Conservation (phyloP, 2,329 filamentous ascomycete genomes). For the Fusarium brachygibbosum region DNA sequence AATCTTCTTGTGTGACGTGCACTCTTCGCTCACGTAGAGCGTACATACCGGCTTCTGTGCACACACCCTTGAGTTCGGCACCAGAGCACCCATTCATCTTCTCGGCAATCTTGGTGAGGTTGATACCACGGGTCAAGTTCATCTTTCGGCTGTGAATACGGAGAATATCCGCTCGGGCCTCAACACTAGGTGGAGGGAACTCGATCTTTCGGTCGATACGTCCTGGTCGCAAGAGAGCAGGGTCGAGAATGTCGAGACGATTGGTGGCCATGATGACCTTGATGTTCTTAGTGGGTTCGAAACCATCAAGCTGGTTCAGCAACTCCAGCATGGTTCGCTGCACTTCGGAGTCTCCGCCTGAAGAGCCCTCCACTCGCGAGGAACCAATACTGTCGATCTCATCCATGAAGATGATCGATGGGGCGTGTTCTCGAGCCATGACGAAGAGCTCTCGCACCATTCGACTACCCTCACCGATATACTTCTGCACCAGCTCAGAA, state of each 20-base stretch:
- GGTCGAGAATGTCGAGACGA: constrained; percentile 95
- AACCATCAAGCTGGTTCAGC: constrained; percentile 97
- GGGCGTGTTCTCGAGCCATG: constrained; percentile 98
- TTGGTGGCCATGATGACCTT: constrained; percentile 99
- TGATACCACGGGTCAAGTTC: constrained; percentile 98
- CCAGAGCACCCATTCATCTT: constrained; percentile 99
- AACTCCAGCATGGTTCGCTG: constrained; percentile 99
- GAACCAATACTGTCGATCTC: constrained; percentile 99
- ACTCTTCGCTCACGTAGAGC: constrained; percentile 94
- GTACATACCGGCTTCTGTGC: constrained; percentile 98
- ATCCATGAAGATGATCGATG: constrained; percentile 99
- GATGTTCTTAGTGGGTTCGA: constrained; percentile 99
- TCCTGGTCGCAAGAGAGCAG: constrained; percentile 92
- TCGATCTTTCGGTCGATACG: constrained; percentile 99
- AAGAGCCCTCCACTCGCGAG: constrained; percentile 94
- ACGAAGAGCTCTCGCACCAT: constrained; percentile 99
- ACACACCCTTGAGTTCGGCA: constrained; percentile 98
- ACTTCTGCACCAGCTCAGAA: constrained; percentile 97
- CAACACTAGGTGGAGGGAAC: constrained; percentile 95
- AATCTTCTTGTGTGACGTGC: constrained; percentile 98
- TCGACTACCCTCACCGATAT: constrained; percentile 96
- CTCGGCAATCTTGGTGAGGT: constrained; percentile 97
- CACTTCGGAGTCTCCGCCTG: constrained; percentile 95
- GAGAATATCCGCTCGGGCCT: constrained; percentile 96
- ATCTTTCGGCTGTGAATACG: constrained; percentile 98